phyloP scores from a whole-genome alignment of 768 basidiomycete genomes.

The Amanita pallidorosea region DNA sequence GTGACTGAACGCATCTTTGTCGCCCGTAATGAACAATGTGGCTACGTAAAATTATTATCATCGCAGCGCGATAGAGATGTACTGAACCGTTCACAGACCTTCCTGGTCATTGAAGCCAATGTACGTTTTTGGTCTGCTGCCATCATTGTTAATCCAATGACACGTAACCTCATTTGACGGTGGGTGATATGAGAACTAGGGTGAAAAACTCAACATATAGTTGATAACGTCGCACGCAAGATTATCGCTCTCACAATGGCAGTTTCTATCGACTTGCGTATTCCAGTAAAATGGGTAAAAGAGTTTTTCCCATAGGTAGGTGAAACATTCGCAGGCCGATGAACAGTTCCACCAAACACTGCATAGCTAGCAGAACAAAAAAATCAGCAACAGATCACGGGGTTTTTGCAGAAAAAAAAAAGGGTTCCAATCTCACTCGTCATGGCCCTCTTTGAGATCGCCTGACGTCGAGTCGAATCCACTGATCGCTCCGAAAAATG shows the following conservation, averaged over 20 bases:
- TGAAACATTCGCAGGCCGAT: background rate
- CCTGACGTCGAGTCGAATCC: background rate
- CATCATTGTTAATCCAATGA: conserved; percentile 4
- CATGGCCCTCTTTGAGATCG: background rate
- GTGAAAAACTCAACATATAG: background rate
- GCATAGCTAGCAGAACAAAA: background rate
- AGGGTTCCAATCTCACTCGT: background rate
- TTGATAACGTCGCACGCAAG: background rate
- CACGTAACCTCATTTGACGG: background rate
- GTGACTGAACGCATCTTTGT: background rate
- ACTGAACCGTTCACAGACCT: background rate
- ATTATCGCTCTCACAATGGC: background rate
- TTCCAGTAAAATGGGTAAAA: background rate
- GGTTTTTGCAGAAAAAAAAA: background rate
- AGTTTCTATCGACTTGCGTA: background rate
- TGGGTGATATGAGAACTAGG: background rate
- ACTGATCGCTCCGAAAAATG: conserved; percentile 2
- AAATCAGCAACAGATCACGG: background rate
- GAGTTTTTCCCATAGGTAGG: background rate
- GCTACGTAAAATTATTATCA: background rate
- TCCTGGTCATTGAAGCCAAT: background rate
- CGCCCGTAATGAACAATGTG: conserved; percentile 1
- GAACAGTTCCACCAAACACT: conserved; percentile 1
- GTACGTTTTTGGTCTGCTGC: background rate
- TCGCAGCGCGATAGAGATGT: background rate